Base-by-base conservation (phyloP, 176 grass and related monocot genomes). In the sorghum (Sorghum bicolor) region DNA sequence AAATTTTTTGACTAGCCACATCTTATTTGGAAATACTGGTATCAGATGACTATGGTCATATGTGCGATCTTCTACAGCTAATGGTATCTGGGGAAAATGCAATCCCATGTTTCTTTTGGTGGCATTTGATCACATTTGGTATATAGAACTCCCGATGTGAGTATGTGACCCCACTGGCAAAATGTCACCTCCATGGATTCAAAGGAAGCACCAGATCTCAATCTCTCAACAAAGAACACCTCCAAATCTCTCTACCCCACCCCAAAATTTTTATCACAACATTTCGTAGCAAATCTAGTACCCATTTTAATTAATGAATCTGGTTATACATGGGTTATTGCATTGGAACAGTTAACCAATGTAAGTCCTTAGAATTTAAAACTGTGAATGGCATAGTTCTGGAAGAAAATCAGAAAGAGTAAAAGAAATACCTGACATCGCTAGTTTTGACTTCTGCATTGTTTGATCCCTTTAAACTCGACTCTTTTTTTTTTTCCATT, bases 401-500 rank as follows among this genome's bases (percentile, higher is more conserved):
- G 25, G 57, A 73, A 55, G 34, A 57, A 74, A 84, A 58, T 74
- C 14, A 82, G 14, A 34, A 60, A 60, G 28, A 22, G 26, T 57
- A 62, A 62, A 79, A 67, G 26, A 44, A 29, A 29, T 52, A 44
- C 69, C 25, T 36, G 39, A 14, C 16, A 76, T 19, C 20, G 8
- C 8, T 80, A 67, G 60, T 47, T 80, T 63, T 70, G 26, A 70
- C 33, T 83, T 83, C 0, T 83, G 13, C 64, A 47, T 20, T 69
- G 13, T 15, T 47, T 76, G 67, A n/a, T 33, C 2, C 63, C 26
- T 66, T 72, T 73, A 22, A 74, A 55, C 14, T 25, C 82, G 17
- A 36, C 40, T 79, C 14, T 3, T 78, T 87, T 52, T 20, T 48
- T 52, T 52, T 79, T 82, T 44, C 12, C 4, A 1, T 37, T 78